phyloP scores from a whole-genome alignment of 257 asterid species.

The Coffea canephora region DNA sequence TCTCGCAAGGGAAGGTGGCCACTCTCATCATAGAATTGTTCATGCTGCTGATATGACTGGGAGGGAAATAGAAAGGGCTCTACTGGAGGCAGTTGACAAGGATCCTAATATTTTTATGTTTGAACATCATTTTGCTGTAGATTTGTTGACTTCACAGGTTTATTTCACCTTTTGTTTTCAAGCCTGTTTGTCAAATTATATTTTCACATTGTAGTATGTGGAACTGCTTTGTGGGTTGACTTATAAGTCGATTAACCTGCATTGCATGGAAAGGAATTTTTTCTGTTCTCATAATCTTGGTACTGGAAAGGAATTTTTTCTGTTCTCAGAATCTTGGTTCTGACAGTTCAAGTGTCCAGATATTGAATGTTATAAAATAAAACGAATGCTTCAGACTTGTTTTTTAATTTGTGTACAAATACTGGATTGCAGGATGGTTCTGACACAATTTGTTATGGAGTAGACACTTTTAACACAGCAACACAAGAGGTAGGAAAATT shows the following conservation, averaged over 20 bases:
- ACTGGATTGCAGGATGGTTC: slow-evolving; percentile 67
- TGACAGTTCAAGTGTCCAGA: background rate
- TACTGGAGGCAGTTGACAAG: slow-evolving; percentile 77
- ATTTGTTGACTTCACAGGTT: slow-evolving; percentile 91
- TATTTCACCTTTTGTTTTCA: background rate
- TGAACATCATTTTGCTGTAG: slow-evolving; percentile 92
- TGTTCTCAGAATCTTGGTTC: slow-evolving; percentile 1
- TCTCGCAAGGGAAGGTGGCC: slow-evolving; percentile 98
- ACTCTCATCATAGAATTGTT: slow-evolving; percentile 92
- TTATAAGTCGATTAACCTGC: background rate
- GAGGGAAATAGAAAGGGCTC: slow-evolving; percentile 90
- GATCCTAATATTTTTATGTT: slow-evolving; percentile 82
- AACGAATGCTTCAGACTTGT: background rate
- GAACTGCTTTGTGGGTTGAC: background rate
- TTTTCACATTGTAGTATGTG: slow-evolving; percentile 5
- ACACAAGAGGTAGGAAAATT: slow-evolving; percentile 60
- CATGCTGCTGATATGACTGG: slow-evolving; percentile 99
- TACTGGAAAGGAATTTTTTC: background rate
- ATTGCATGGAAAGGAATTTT: background rate
- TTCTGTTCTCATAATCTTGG: background rate
- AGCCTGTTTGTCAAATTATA: background rate
- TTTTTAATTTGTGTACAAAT: slow-evolving; percentile 23
- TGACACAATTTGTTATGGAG: slow-evolving; percentile 79
- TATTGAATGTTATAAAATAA: background rate
- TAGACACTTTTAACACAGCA: slow-evolving; percentile 79